phyloP scores from a whole-genome alignment of 2,329 filamentous ascomycete species.

The Delphinella strobiligena region DNA sequence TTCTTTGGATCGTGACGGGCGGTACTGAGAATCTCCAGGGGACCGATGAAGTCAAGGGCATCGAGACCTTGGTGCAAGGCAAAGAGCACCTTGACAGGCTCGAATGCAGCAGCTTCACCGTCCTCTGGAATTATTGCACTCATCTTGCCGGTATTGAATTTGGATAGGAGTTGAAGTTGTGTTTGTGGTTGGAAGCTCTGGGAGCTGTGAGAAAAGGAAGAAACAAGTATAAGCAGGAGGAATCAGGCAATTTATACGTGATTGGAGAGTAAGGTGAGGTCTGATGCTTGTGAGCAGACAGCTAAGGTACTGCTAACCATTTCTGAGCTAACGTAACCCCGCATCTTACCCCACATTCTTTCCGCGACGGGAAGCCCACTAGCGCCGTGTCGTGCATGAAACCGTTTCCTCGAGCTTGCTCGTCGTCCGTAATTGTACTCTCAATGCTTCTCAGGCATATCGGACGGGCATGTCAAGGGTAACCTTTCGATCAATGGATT shows the following conservation, averaged over 20 bases:
- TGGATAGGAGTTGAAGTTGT: constrained; percentile 1
- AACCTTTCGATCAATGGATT: background rate
- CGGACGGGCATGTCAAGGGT: background rate
- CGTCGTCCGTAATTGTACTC: background rate
- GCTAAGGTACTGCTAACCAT: background rate
- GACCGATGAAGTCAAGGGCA: constrained; percentile 45
- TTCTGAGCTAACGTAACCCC: background rate
- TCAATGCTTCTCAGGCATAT: background rate
- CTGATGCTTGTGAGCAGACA: background rate
- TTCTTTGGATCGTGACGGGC: constrained; percentile 44
- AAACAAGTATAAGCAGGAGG: constrained; percentile 1
- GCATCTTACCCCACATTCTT: background rate
- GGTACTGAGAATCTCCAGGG: constrained; percentile 44
- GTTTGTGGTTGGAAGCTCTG: constrained; percentile 1
- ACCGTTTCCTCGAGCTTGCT: background rate
- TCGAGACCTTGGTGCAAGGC: constrained; percentile 45
- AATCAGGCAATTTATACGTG: background rate
- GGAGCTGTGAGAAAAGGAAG: constrained; percentile 7
- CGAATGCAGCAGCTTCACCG: constrained; percentile 20
- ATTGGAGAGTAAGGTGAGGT: background rate
- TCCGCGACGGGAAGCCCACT: background rate
- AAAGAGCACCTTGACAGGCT: constrained; percentile 48
- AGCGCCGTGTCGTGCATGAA: background rate
- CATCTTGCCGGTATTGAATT: constrained; percentile 28
- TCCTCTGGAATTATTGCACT: constrained; percentile 36